phyloP scores from a whole-genome alignment of 768 basidiomycete genomes.

The Podaxis pistillaris region DNA sequence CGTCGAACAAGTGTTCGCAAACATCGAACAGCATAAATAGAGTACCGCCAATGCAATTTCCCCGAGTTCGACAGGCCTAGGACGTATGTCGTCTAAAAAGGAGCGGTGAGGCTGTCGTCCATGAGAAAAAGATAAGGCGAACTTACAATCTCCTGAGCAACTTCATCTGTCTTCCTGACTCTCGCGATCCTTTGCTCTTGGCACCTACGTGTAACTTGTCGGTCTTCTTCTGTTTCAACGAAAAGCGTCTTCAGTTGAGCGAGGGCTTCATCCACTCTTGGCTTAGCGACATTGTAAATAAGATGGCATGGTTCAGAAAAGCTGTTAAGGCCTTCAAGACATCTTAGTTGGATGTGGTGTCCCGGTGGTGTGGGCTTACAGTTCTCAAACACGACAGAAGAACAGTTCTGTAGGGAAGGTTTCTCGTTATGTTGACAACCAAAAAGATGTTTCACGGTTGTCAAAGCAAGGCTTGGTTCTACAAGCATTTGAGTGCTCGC shows the following conservation, averaged over 20 bases:
- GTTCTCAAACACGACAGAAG: slow-evolving; percentile 62
- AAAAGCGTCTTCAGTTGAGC: slow-evolving; percentile 36
- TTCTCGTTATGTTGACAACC: slow-evolving; percentile 84
- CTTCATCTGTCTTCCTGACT: slow-evolving; percentile 37
- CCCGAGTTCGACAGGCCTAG: slow-evolving; percentile 58
- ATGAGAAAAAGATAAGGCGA: not conserved
- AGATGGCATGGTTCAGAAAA: slow-evolving; percentile 63
- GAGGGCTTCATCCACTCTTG: slow-evolving; percentile 37
- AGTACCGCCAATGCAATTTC: slow-evolving; percentile 79
- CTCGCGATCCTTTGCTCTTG: slow-evolving; percentile 46
- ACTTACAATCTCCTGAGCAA: slow-evolving; percentile 44
- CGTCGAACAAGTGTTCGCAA: slow-evolving; percentile 68
- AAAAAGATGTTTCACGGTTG: slow-evolving; percentile 62
- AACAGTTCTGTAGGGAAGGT: slow-evolving; percentile 76
- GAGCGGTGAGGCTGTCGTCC: not conserved
- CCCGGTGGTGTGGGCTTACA: slow-evolving; percentile 33
- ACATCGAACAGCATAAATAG: slow-evolving; percentile 65
- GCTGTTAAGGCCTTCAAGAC: slow-evolving; percentile 48
- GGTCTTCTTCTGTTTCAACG: slow-evolving; percentile 30
- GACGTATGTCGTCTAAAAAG: slow-evolving; percentile 29
- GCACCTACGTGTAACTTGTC: slow-evolving; percentile 38
- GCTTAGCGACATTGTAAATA: slow-evolving; percentile 50
- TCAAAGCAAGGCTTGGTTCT: slow-evolving; percentile 65
- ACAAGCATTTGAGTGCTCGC: not conserved
- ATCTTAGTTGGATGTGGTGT: not conserved